These are phyloP conservation scores for Ramaria rubella DNA, from an alignment of 768 basidiomycete genomes.

Conservation along the genomic window DNA sequence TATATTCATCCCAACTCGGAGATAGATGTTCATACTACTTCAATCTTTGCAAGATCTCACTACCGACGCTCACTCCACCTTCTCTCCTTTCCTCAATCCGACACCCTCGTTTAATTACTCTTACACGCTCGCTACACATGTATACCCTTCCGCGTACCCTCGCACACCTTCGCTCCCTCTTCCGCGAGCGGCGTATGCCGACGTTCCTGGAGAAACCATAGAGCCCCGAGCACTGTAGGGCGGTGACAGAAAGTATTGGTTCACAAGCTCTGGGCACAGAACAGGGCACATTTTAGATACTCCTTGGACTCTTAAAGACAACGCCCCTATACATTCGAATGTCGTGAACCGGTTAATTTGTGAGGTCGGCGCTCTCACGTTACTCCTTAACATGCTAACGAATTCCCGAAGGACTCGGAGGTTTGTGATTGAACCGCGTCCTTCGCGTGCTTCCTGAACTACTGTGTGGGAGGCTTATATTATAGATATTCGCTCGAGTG, in stretches of 20 bases:
- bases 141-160: conserved; percentile 20
- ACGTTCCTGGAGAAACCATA: not conserved
- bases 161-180: conserved; percentile 5
- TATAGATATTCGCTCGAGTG: conserved; percentile 40
- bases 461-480: conserved; percentile 65
- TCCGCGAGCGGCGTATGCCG: not conserved
- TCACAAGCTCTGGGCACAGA: not conserved
- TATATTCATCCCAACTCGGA: not conserved
- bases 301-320: conserved; percentile 17
- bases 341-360: conserved; percentile 65
- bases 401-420: conserved; percentile 86
- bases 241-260: not conserved
- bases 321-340: conserved; percentile 42
- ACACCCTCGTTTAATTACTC: not conserved
- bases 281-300: not conserved
- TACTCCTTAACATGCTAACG: conserved; percentile 81
- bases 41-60: not conserved
- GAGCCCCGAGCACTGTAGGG: not conserved
- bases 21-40: not conserved
- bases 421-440: conserved; percentile 31
- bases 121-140: conserved; percentile 16
- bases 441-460: no score
- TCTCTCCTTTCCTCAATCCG: not conserved
- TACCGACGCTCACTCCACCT: not conserved
- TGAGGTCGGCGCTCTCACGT: conserved; percentile 44